Evolutionary conservation across 106 monocot species (phyloP), one percentile per base, ranked within the genome.

Genomic region (Dioscorea alata): DNA sequence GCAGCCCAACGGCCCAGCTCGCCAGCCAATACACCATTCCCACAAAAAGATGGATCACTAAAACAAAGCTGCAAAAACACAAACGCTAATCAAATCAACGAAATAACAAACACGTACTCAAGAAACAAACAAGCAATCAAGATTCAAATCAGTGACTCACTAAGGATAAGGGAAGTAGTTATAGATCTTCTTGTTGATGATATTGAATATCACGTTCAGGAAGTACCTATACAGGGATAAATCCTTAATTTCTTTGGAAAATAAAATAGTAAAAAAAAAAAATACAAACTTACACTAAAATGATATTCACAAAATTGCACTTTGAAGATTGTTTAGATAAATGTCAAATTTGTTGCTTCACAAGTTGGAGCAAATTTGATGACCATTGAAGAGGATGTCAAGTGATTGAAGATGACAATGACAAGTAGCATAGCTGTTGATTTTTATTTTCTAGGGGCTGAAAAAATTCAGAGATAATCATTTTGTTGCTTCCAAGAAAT

Each of bases 181-280:
- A 82, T 99, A 99, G 61, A 99, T 93, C 83, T 90, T 99, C 81
- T 99, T 99, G 81, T 99, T 99, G 75, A 99, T 69, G 78, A 99
- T 99, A 85, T 99, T 99, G 75, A 99, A 99, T 52, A 99, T 93
- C 68, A 99, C 99, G 65, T 99, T 99, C 65, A 99, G 48, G 73
- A 99, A 99, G 63, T 99, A 99, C 99, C 99, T 99, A 79, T 73
- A 70, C 42, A 42, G 28, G 48, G 16, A 59, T 54, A 19, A 15
- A 54, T 54, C 42, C 48, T 8, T 19, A 49, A 14, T 25, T 12
- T 16, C 18, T 35, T n/a, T 13, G 8, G 18, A 4, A 21, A 59
- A 15, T 22, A 68, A 17, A 67, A 16, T 32, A 48, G 48, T 53
- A 60, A 23, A 10, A 5, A 50, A 34, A 64, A n/a, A n/a, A n/a